These are phyloP conservation scores for Maudiozyma humilis DNA, from an alignment of 1,139 yeast species.

Conservation along the genomic window DNA sequence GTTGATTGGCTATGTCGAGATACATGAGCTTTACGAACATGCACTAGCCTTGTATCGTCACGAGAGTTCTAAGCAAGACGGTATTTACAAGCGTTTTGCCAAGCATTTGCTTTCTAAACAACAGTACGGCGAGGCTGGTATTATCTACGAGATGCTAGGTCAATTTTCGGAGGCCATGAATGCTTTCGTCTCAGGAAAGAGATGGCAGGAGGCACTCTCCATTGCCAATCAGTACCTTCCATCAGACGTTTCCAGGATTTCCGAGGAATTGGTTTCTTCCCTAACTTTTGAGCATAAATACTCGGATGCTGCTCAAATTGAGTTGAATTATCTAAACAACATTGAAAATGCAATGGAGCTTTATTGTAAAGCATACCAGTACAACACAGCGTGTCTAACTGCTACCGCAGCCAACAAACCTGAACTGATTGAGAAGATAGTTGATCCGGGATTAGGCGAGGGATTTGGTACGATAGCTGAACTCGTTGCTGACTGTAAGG, in stretches of 20 bases:
- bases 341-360: slow-evolving; percentile 54
- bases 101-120: slow-evolving; percentile 46
- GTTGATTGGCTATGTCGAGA: slow-evolving; percentile 57
- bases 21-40: slow-evolving; percentile 63
- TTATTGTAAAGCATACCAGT: slow-evolving; percentile 69
- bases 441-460: slow-evolving; percentile 73
- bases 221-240: slow-evolving; percentile 40
- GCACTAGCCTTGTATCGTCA: slow-evolving; percentile 61
- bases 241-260: slow-evolving; percentile 37
- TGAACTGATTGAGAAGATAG: slow-evolving; percentile 47
- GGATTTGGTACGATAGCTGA: slow-evolving; percentile 86
- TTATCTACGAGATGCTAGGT: slow-evolving; percentile 64
- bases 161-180: slow-evolving; percentile 55
- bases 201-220: slow-evolving; percentile 80
- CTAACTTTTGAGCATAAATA: slow-evolving; percentile 67
- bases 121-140: slow-evolving; percentile 63
- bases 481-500: slow-evolving; percentile 80
- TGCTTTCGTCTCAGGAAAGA: slow-evolving; percentile 57
- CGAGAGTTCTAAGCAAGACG: slow-evolving; percentile 46
- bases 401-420: slow-evolving; percentile 39
- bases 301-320: slow-evolving; percentile 76
- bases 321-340: slow-evolving; percentile 52
- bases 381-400: slow-evolving; percentile 66
- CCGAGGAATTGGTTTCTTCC: slow-evolving; percentile 50
- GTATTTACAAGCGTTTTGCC: slow-evolving; percentile 57